Conservation (phyloP, 2,329 filamentous ascomycete species). For the Dryadomyces sulphureus region DNA sequence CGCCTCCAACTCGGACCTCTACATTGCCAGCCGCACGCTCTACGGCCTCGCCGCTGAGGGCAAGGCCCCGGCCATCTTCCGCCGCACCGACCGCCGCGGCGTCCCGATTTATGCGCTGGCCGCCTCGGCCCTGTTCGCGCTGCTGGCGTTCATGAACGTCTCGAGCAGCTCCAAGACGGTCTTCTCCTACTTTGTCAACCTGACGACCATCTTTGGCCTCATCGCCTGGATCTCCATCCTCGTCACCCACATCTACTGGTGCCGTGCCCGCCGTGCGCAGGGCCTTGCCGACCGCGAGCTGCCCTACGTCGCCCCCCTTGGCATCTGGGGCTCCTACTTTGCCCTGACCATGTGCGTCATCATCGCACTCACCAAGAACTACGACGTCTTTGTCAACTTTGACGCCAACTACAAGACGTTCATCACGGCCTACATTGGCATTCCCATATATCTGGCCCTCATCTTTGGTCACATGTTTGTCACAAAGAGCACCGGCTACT, state of each 20-base stretch:
- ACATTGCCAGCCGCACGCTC: conserved; percentile 24
- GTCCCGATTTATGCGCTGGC: conserved; percentile 23
- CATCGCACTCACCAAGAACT: conserved; percentile 8
- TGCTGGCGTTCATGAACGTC: conserved; percentile 25
- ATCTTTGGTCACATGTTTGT: conserved; percentile 45
- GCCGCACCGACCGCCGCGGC: conserved; percentile 19
- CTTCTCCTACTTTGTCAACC: conserved; percentile 25
- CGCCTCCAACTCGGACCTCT: conserved; percentile 45
- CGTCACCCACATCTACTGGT: conserved; percentile 23
- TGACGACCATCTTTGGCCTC: conserved; percentile 25
- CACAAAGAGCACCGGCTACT: conserved; percentile 35
- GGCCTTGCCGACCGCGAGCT: conserved; percentile 17
- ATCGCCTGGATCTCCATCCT: conserved; percentile 27
- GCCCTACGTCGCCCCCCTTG: conserved; percentile 21
- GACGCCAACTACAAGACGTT: conserved; percentile 19
- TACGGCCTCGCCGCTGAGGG: conserved; percentile 23
- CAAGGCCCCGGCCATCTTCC: conserved; percentile 22
- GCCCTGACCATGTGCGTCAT: conserved; percentile 9
- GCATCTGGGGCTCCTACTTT: conserved; percentile 21
- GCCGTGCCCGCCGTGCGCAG: conserved; percentile 20
- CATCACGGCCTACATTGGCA: conserved; percentile 26
- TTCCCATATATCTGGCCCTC: conserved; percentile 26
- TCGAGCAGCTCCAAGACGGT: conserved; percentile 18
- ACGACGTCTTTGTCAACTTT: conserved; percentile 24
- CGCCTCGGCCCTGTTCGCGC: conserved; percentile 19